These are phyloP conservation scores for Thelonectria olida DNA, from an alignment of 2,329 filamentous ascomycete species.

Conservation along the genomic window DNA sequence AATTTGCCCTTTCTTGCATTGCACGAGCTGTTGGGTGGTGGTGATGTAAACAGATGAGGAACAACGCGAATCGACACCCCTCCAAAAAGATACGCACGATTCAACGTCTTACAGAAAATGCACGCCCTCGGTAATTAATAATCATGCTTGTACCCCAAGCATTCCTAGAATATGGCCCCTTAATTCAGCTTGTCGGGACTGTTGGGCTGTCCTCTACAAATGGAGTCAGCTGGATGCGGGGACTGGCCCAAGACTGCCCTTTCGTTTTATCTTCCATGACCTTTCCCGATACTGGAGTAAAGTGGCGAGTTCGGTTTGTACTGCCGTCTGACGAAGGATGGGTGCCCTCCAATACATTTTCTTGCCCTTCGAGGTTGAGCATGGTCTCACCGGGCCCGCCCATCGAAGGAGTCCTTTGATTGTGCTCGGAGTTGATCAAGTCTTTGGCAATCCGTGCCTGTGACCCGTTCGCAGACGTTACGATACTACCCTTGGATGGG, in stretches of 20 bases:
- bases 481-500: slow-evolving; percentile 34
- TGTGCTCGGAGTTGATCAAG: slow-evolving; percentile 9
- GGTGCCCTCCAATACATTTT: slow-evolving; percentile 21
- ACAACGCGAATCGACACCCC: slow-evolving; percentile 1
- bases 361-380: slow-evolving; percentile 16
- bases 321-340: slow-evolving; percentile 44
- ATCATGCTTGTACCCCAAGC: background rate
- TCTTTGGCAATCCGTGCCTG: slow-evolving; percentile 26
- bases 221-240: slow-evolving; percentile 35
- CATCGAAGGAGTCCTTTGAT: slow-evolving; percentile 17
- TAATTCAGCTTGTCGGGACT: background rate
- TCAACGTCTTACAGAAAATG: too few relatives aligned
- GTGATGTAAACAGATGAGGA: background rate
- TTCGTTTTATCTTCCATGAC: slow-evolving; percentile 57
- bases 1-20: background rate
- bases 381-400: slow-evolving; percentile 9
- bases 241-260: slow-evolving; percentile 49
- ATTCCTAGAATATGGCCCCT: background rate
- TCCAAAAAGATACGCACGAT: background rate
- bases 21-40: background rate
- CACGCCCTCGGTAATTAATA: background rate
- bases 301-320: slow-evolving; percentile 57
- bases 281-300: slow-evolving; percentile 46
- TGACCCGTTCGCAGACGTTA: slow-evolving; percentile 21
- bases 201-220: slow-evolving; percentile 18